Evolutionary conservation across 129 eudicot genomes (phyloP), one percentile per base, ranked within the genome.

Genomic region (Helichrysum umbraculigerum): DNA sequence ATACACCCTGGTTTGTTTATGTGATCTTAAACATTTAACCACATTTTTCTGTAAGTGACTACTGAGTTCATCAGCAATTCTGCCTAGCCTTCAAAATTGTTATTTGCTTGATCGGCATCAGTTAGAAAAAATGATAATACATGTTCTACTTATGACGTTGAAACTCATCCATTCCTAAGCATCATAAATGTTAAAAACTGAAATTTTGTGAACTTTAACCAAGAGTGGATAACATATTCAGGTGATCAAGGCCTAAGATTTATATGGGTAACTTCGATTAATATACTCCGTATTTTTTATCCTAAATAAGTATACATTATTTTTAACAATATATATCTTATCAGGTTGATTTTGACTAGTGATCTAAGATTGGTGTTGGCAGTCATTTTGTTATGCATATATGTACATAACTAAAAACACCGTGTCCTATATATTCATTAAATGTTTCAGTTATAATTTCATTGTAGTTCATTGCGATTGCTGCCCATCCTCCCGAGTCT

Each of bases 401-500:
- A 19, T 9, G 57, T 41, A 14, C 52, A 30, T 57, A 0, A 68
- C n/a, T 12, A 44, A 44, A 1, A 30, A 61, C 34, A 25, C n/a
- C 8, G 61, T 62, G 19, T 65, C 4, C 68, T 25, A 65, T 65
- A 65, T 65, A 65, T 34, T 65, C 21, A 64, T 64, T 15, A 12
- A 28, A 32, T 65, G 22, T 76, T 54, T 72, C 0, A 28, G 41
- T 68, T 58, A 68, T 64, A 68, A 15, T 80, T 70, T 9, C 22
- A 65, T 82, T 56, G 21, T 70, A 95, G 99, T 95, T 89, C 74
- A 65, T 95, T 42, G 99, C 96, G 33, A 89, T 95, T 86, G 90
- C 99, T 84, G 89, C 97, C 73, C 99, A 95, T 83, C 97, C 99
- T 66, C 96, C 99, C 68, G 92, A 89, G 39, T 95, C 99, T 73